Evolutionary conservation across 139 green algal genomes (phyloP), one percentile per base, ranked within the genome.

Genomic region (Chlamydomonas sp.): DNA sequence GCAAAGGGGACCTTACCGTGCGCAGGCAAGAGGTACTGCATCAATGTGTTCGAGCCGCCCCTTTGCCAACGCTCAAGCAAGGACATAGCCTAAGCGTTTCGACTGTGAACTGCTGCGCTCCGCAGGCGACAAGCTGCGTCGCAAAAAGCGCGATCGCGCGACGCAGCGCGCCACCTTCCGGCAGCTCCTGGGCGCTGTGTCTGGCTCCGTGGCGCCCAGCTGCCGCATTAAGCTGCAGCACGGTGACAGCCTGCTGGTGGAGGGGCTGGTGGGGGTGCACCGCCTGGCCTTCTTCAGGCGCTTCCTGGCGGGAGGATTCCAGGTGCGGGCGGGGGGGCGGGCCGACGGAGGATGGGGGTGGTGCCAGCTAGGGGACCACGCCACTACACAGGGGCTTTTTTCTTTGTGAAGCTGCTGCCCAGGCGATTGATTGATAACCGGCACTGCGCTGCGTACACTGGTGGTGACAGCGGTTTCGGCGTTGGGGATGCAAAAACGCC

Each of bases 281-380:
- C 94, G 93, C 63, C 89, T 97, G 69, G 94, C 95, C 84, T 93
- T 86, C 81, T 68, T 97, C 20, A 83, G 94, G n/a, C 78, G 79
- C 72, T 94, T 95, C 66, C 88, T 97, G 74, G 93, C 86, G 14
- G 90, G 93, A 0, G 95, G 95, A 9, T 97, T 97, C 83, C 95
- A 97, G 90, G 89, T 91, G 78, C 0, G 77, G 60, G 31, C 18
- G 78, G 4, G 62, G 10, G 16, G 69, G 57, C 8, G 49, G 75
- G 58, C n/a, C 57, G 75, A 58, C 15, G 14, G 77, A 1, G 59
- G 14, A 4, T 14, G 4, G 60, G 3, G 18, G 58, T 58, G 18
- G 57, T 68, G 1, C 10, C 60, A 5, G 20, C 60, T 15, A 9
- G 3, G 49, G 58, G 58, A 17, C 31, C 31, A 49, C 31, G 31